Base-by-base conservation (phyloP, 306 rosid species). In the Prunus fruticosa region DNA sequence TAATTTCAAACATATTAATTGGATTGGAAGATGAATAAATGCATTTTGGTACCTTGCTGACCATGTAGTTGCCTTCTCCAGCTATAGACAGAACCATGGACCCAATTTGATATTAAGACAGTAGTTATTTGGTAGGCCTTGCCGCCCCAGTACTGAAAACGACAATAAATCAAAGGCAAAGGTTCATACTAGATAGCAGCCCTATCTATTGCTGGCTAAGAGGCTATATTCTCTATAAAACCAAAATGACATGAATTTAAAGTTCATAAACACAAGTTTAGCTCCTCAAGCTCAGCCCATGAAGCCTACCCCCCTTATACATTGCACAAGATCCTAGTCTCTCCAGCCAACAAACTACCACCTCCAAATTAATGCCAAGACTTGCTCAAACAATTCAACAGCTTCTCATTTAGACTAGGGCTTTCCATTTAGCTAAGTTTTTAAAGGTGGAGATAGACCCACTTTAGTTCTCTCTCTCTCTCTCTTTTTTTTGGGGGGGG, bases 281-380 rank as follows among this genome's bases (percentile, higher is more conserved):
- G 28, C 11, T 22, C 28, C 28, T 57, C 5, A 57, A 20, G 5
- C 52, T 13, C 53, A 13, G 14, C 16, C 53, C 53, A 49, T 49
- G 53, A 49, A 49, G 53, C 22, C 62, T 20, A 56, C 2, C 14
- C 13, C 13, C 11, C 14, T 20, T 20, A 20, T 8, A 56, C 27
- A 19, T 56, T 70, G 22, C 51, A 71, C 53, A 20, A 56, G 51
- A 72, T 72, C 23, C 23, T 11, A n/a, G 30, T 23, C 47, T 32
- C n/a, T 5, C 45, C 10, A 22, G 56, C 56, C 30, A 72, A 57
- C 45, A 23, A 64, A 23, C 56, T 28, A 9, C 41, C 15, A 60
- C n/a, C 69, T 46, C 56, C 77, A 27, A 45, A 46, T 61, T 62
- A 73, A 45, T 60, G 30, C 57, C 11, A 58, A 23, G 57, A 58